Percentiles rank a stretch among this genome's conserved stretches.
Conservation (phyloP, 176 grass and related monocot species). For the Pontederia crassipes region DNA sequence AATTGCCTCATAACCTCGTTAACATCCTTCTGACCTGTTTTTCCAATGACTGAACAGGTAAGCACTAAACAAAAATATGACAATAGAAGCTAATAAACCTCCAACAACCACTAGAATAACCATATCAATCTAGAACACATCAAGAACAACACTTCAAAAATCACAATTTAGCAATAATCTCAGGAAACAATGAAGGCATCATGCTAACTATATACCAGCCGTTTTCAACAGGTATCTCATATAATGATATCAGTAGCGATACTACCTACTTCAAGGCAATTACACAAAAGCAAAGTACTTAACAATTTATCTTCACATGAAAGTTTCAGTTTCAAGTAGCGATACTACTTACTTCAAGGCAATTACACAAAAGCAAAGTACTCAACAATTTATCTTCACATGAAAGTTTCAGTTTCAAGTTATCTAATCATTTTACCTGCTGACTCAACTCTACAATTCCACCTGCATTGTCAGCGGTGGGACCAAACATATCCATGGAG, state of each 20-base stretch:
- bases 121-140: constrained; percentile 76
- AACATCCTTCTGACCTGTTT: constrained; percentile 97
- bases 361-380: neutral
- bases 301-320: neutral
- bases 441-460: constrained; percentile 97
- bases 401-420: neutral
- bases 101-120: constrained; percentile 83
- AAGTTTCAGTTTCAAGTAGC: neutral
- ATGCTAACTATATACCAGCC: constrained; percentile 14
- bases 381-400: neutral
- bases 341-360: too few relatives aligned
- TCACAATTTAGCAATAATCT: neutral
- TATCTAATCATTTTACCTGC: constrained; percentile 38
- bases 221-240: too few relatives aligned
- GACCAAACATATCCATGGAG: constrained; percentile 99
- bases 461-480: constrained; percentile 97
- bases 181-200: constrained; percentile 9
- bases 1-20: constrained; percentile 98
- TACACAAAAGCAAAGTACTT: neutral
- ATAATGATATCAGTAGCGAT: too few relatives aligned
- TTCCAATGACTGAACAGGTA: constrained; percentile 96
- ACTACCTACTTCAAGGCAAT: too few relatives aligned
- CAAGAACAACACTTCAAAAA: constrained; percentile 10
- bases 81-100: constrained; percentile 87
- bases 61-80: constrained; percentile 99